These are phyloP conservation scores for Tubosaeta brunneosetosa DNA, from an alignment of 768 basidiomycete species.

Conservation along the genomic window DNA sequence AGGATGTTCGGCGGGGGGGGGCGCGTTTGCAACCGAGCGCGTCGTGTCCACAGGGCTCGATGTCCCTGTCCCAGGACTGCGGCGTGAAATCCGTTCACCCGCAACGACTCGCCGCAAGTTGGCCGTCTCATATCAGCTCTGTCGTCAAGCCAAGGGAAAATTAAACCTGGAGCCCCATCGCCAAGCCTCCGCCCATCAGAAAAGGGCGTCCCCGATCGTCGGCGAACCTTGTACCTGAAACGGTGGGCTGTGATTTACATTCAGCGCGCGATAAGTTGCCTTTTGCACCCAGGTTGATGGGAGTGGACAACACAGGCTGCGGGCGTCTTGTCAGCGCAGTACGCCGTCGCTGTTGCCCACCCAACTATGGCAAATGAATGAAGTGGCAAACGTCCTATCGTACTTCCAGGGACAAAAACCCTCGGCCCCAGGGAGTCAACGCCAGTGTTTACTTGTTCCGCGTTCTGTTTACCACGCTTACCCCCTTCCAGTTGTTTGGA, in stretches of 20 bases:
- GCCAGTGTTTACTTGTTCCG: conserved; percentile 10
- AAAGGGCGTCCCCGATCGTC: not conserved
- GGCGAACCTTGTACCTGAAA: conserved; percentile 11
- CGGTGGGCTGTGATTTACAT: conserved; percentile 18
- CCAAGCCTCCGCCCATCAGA: conserved; percentile 5
- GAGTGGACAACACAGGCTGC: not conserved
- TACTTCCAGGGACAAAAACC: conserved; percentile 9
- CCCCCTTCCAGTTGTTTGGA: conserved; percentile 13
- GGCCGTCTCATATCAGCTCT: too few species aligned
- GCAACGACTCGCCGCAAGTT: not conserved
- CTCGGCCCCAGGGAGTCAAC: conserved; percentile 27
- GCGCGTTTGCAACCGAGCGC: not conserved
- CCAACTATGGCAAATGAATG: not conserved
- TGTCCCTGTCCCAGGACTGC: not conserved
- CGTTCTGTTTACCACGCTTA: conserved; percentile 22
- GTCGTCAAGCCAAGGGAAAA: conserved; percentile 1
- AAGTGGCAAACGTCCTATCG: conserved; percentile 4
- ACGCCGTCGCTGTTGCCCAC: conserved; percentile 5
- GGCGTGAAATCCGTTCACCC: not conserved
- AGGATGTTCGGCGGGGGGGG: too few species aligned
- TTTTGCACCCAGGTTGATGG: too few species aligned
- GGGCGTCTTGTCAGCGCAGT: not conserved
- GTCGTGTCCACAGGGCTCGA: not conserved
- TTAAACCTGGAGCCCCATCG: conserved; percentile 6
- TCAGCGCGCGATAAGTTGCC: not conserved